Conservation (phyloP, 768 basidiomycete species). For the Sporobolomyces phaffii region DNA sequence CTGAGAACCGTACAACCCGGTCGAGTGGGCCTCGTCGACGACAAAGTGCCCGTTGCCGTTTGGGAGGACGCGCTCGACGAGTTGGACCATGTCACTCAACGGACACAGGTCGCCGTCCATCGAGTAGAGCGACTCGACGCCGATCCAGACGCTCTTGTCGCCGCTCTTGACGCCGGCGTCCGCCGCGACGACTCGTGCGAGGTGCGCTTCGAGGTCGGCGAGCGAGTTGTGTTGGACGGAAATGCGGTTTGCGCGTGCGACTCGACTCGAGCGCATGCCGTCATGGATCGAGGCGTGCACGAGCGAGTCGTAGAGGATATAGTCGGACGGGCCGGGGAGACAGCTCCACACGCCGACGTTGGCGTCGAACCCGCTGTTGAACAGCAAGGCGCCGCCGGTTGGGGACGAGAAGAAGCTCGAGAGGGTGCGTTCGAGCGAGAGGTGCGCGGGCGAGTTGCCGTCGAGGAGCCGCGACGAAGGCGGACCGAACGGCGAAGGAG, state of each 20-base stretch:
- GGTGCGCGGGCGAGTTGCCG: conserved; percentile 61
- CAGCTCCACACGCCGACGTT: conserved; percentile 80
- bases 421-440: conserved; percentile 56
- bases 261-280: conserved; percentile 64
- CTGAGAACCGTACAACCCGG: conserved; percentile 74
- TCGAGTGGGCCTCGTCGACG: conserved; percentile 86
- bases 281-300: conserved; percentile 90
- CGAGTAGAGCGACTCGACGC: conserved; percentile 82
- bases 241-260: conserved; percentile 47
- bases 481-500: conserved; percentile 61
- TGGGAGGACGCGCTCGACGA: conserved; percentile 58
- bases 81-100: conserved; percentile 59
- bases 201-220: conserved; percentile 50
- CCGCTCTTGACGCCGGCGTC: conserved; percentile 49
- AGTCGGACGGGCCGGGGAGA: conserved; percentile 70
- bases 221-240: conserved; percentile 66
- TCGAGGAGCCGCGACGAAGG: conserved; percentile 79
- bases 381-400: conserved; percentile 60
- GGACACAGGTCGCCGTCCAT: conserved; percentile 95
- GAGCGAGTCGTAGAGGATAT: conserved; percentile 73
- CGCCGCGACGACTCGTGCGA: conserved; percentile 43
- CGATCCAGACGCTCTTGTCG: conserved; percentile 57
- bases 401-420: conserved; percentile 16
- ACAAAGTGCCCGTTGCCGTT: conserved; percentile 63
- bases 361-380: conserved; percentile 90